Percentiles rank a stretch among this genome's conserved stretches.
These are phyloP conservation scores for Tetraselmis chui DNA, from an alignment of 139 green algal genomes.

Conservation along the genomic window DNA sequence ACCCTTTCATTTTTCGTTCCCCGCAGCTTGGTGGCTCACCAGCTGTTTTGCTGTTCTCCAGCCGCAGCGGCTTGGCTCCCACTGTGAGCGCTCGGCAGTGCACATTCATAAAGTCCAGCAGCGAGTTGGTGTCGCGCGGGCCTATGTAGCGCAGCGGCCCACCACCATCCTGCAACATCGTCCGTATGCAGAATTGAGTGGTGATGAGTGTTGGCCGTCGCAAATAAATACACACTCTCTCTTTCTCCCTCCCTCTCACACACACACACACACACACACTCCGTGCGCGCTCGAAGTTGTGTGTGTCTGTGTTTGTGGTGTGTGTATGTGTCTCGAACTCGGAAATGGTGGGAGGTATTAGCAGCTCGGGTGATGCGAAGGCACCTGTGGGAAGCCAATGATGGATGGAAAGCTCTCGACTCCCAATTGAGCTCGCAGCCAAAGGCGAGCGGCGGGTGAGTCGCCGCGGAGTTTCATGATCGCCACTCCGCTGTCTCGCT, in stretches of 20 bases:
- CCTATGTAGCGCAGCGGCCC: neutral
- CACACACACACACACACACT: too few species aligned
- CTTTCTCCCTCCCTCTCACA: too few species aligned
- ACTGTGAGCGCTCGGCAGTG: neutral
- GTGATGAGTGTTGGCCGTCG: too few species aligned
- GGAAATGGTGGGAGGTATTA: too few species aligned
- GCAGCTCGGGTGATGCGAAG: neutral
- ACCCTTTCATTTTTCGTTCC: too few species aligned
- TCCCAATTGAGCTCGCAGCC: neutral
- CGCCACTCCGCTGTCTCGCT: neutral
- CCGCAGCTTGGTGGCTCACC: neutral
- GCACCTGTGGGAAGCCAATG: neutral
- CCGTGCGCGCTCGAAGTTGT: too few species aligned
- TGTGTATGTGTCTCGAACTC: too few species aligned
- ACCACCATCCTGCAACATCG: neutral
- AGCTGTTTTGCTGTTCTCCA: neutral
- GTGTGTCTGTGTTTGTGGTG: too few species aligned
- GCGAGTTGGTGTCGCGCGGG: neutral
- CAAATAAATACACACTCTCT: too few species aligned
- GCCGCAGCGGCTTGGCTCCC: neutral
- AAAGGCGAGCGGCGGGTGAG: neutral
- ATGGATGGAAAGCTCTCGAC: neutral
- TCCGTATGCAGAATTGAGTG: too few species aligned
- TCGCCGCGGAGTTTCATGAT: neutral
- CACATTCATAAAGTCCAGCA: neutral